phyloP scores from a whole-genome alignment of 139 green algal genomes.

The Microglena sp. region DNA sequence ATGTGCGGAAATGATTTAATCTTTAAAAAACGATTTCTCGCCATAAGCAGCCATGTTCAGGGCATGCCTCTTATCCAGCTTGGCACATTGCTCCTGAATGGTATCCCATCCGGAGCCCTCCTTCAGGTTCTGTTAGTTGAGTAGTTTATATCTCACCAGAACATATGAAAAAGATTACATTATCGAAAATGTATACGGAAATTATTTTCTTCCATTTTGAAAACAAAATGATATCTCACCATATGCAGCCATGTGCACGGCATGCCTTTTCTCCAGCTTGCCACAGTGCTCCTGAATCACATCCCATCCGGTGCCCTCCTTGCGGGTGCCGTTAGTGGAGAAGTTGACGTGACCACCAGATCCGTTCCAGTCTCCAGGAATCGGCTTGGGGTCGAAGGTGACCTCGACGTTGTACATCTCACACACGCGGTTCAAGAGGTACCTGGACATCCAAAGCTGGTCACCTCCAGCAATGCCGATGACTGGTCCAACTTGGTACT shows the following conservation, averaged over 20 bases:
- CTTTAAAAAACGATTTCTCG: too few relatives aligned
- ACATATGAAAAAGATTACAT: background rate
- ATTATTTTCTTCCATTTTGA: background rate
- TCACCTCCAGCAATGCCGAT: constrained; percentile 80
- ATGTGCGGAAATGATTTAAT: background rate
- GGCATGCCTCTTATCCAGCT: constrained; percentile 76
- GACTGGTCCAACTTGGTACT: constrained; percentile 95
- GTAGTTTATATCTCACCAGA: background rate
- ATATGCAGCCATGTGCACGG: constrained; percentile 9
- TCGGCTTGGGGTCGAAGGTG: constrained; percentile 95
- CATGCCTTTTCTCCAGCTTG: constrained; percentile 80
- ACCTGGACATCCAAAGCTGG: constrained; percentile 92
- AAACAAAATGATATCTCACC: background rate
- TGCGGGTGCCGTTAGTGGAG: constrained; percentile 83
- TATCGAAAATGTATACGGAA: background rate
- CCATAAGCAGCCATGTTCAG: constrained; percentile 41
- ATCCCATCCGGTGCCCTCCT: constrained; percentile 54
- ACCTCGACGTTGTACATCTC: constrained; percentile 85
- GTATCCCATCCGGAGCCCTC: constrained; percentile 71
- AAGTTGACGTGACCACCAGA: constrained; percentile 95
- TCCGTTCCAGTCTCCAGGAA: constrained; percentile 98
- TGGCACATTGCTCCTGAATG: constrained; percentile 83
- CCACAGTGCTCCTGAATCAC: constrained; percentile 80
- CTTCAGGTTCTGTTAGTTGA: background rate
- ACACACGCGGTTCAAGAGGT: constrained; percentile 80